Percentiles rank a stretch among this genome's conserved stretches.
Conservation (phyloP, 75 land plant genomes). For the Isoetes taiwanensis region DNA sequence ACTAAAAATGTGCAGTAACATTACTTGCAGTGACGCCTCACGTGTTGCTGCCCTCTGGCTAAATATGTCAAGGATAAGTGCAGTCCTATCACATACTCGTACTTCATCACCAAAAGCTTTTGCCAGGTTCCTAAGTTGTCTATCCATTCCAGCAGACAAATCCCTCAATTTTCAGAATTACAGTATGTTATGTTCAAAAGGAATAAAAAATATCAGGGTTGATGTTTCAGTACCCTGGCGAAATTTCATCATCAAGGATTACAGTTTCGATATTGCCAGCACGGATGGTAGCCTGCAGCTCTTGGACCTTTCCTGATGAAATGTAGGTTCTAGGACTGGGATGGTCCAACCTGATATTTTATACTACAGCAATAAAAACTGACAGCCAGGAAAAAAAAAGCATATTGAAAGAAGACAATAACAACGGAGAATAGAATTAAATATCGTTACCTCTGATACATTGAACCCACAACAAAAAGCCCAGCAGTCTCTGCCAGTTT, state of each 20-base stretch:
- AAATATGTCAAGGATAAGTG: conserved; percentile 87
- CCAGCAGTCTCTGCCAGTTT: conserved; percentile 94
- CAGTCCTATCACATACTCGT: conserved; percentile 92
- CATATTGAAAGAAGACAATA: conserved; percentile 10
- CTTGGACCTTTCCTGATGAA: conserved; percentile 88
- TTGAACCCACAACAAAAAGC: conserved; percentile 68
- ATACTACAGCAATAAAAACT: background rate
- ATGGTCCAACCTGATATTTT: conserved; percentile 41
- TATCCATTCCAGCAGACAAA: conserved; percentile 12
- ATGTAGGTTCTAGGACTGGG: conserved; percentile 89
- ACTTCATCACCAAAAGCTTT: conserved; percentile 86
- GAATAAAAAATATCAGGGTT: background rate
- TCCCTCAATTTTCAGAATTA: background rate
- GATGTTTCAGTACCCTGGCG: conserved; percentile 47
- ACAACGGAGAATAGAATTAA: too few species aligned
- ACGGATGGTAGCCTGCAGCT: conserved; percentile 58
- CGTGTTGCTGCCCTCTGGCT: conserved; percentile 91
- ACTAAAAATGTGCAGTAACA: background rate
- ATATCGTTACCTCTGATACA: conserved; percentile 89
- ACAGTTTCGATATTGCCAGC: conserved; percentile 87
- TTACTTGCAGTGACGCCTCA: conserved; percentile 87
- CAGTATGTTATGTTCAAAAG: background rate
- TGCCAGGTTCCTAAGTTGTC: conserved; percentile 85
- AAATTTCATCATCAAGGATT: conserved; percentile 90
- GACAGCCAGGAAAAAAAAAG: background rate